A percentile compares a stretch with the other conserved stretches of the same genome.
Evolutionary conservation across 2,329 filamentous ascomycete genomes (phyloP).

Genomic region (Claviceps sorghi): DNA sequence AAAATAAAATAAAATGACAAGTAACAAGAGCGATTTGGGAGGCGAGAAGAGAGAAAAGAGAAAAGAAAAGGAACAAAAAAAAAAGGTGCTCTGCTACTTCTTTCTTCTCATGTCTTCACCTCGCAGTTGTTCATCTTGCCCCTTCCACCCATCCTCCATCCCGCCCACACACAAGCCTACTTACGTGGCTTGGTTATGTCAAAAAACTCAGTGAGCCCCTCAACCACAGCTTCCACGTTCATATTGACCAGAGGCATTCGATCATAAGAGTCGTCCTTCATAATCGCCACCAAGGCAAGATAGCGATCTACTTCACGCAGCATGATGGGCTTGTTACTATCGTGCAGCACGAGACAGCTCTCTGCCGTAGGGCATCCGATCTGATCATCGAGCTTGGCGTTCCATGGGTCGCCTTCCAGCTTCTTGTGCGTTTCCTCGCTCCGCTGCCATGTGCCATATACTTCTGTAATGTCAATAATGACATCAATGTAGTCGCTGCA

Average conservation of each 20-base stretch:
- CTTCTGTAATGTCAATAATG: slow-evolving; percentile 90
- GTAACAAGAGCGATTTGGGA: neutral
- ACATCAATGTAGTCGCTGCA: slow-evolving; percentile 98
- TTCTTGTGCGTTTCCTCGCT: slow-evolving; percentile 37
- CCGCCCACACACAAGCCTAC: slow-evolving; percentile 6
- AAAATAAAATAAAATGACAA: neutral
- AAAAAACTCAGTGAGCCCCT: slow-evolving; percentile 67
- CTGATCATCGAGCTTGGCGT: slow-evolving; percentile 48
- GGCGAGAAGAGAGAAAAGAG: neutral
- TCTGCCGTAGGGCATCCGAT: slow-evolving; percentile 51
- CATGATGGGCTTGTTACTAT: slow-evolving; percentile 49
- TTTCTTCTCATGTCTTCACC: neutral
- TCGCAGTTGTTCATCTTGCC: neutral
- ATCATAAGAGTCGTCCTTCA: slow-evolving; percentile 72
- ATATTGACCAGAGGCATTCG: slow-evolving; percentile 76
- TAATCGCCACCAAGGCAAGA: slow-evolving; percentile 69
- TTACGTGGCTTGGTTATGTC: slow-evolving; percentile 49
- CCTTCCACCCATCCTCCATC: no score
- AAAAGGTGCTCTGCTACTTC: neutral
- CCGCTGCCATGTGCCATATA: slow-evolving; percentile 67
- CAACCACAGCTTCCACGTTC: slow-evolving; percentile 71
- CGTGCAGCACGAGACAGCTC: slow-evolving; percentile 52
- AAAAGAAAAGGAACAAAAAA: neutral
- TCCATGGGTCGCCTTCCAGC: slow-evolving; percentile 47
- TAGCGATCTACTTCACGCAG: slow-evolving; percentile 58